Percentiles rank a stretch among this genome's conserved stretches.
These are phyloP conservation scores for Diaporthe sp. DNA, from an alignment of 2,329 filamentous ascomycete genomes.

Conservation along the genomic window DNA sequence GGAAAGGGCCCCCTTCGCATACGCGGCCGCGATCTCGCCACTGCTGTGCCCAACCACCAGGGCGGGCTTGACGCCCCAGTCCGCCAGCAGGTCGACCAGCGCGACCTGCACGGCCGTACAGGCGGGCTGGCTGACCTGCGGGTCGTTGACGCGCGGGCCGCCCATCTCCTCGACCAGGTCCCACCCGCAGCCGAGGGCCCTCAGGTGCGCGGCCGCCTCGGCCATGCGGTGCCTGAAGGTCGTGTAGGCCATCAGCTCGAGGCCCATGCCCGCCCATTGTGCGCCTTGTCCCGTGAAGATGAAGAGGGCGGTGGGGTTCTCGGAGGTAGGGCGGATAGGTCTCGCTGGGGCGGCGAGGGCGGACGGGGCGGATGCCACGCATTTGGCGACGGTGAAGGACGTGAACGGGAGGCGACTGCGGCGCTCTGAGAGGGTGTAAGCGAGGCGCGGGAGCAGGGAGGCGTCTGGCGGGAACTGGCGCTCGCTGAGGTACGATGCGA, in stretches of 20 bases:
- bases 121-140: constrained; percentile 47
- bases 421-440: constrained; percentile 32
- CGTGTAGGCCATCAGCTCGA: constrained; percentile 44
- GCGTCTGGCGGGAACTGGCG: background rate
- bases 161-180: constrained; percentile 48
- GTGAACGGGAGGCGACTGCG: constrained; percentile 30
- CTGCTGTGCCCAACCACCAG: constrained; percentile 46
- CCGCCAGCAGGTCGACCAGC: constrained; percentile 50
- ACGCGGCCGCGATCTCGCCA: constrained; percentile 48
- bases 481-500: constrained; percentile 2
- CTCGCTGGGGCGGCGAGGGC: background rate
- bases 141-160: constrained; percentile 46
- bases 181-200: constrained; percentile 47
- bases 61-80: constrained; percentile 42
- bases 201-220: constrained; percentile 43
- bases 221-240: constrained; percentile 45
- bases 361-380: background rate
- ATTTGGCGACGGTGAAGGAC: background rate
- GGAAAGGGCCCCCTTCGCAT: constrained; percentile 43
- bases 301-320: constrained; percentile 42
- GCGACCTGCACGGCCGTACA: constrained; percentile 55
- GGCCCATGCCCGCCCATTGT: constrained; percentile 51
- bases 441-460: constrained; percentile 14
- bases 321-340: background rate
- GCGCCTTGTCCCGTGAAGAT: constrained; percentile 54